These are phyloP conservation scores for Kodamaea sp. DNA, from an alignment of 1,139 yeast species.

Conservation along the genomic window DNA sequence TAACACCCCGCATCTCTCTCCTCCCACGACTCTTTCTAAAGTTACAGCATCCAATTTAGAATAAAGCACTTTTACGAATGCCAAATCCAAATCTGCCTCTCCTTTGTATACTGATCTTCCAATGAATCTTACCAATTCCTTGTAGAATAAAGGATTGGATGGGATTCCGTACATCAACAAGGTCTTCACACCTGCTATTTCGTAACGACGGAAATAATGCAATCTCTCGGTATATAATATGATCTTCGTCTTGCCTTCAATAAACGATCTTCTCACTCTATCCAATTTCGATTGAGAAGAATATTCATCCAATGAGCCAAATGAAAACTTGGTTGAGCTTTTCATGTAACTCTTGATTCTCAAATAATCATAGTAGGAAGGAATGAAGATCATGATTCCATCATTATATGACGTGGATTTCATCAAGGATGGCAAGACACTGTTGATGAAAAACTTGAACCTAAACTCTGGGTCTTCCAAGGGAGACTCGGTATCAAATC, in stretches of 20 bases:
- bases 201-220: slow-evolving; percentile 87
- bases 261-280: slow-evolving; percentile 69
- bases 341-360: slow-evolving; percentile 73
- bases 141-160: slow-evolving; percentile 78
- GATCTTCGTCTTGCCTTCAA: slow-evolving; percentile 64
- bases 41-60: slow-evolving; percentile 81
- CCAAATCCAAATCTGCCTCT: slow-evolving; percentile 59
- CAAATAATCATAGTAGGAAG: slow-evolving; percentile 84
- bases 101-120: slow-evolving; percentile 50
- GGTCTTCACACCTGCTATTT: slow-evolving; percentile 82
- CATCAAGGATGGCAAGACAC: slow-evolving; percentile 67
- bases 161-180: slow-evolving; percentile 85
- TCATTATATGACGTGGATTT: slow-evolving; percentile 59
- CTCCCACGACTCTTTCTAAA: slow-evolving; percentile 83
- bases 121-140: slow-evolving; percentile 63
- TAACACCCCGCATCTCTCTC: slow-evolving; percentile 69
- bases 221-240: slow-evolving; percentile 88
- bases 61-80: slow-evolving; percentile 66
- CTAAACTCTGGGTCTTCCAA: slow-evolving; percentile 74
- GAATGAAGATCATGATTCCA: slow-evolving; percentile 79
- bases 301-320: slow-evolving; percentile 81
- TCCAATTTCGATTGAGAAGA: slow-evolving; percentile 69
- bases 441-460: slow-evolving; percentile 76
- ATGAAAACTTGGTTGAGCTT: slow-evolving; percentile 59
- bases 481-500: slow-evolving; percentile 62